These are phyloP conservation scores for Aulographum hederae DNA, from an alignment of 2,329 filamentous ascomycete species.

Conservation along the genomic window DNA sequence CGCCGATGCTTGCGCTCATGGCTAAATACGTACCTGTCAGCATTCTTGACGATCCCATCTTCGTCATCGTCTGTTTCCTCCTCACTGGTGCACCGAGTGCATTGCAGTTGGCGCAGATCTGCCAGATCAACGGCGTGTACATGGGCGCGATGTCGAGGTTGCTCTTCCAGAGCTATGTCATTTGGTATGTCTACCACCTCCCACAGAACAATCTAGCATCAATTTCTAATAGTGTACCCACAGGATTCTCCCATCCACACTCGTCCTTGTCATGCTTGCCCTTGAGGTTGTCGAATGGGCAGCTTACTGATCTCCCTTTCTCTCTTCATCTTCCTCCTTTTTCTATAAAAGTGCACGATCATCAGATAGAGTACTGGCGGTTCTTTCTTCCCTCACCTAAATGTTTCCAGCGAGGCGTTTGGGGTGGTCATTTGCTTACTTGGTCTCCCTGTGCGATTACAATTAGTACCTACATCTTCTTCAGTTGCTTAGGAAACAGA, in stretches of 20 bases:
- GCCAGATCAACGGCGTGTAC: slow-evolving; percentile 93
- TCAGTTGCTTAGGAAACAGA: no score
- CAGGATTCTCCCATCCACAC: slow-evolving; percentile 84
- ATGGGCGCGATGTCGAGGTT: slow-evolving; percentile 87
- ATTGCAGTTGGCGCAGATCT: slow-evolving; percentile 90
- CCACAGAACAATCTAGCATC: no score
- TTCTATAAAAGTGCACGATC: no score
- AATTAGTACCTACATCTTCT: no score
- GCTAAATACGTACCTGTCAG: slow-evolving; percentile 86
- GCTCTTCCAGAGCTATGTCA: slow-evolving; percentile 89
- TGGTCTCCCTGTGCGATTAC: no score
- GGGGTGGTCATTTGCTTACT: no score
- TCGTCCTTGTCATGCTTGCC: slow-evolving; percentile 77
- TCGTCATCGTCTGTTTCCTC: slow-evolving; percentile 93
- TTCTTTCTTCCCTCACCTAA: no score
- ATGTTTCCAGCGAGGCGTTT: no score
- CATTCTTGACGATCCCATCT: slow-evolving; percentile 94
- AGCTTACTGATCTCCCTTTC: background rate
- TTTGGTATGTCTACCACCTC: slow-evolving; percentile 47
- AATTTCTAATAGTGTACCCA: no score
- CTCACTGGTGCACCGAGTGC: slow-evolving; percentile 87
- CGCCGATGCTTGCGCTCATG: slow-evolving; percentile 65
- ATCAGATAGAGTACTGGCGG: no score
- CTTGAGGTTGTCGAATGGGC: slow-evolving; percentile 91
- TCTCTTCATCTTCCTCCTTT: no score